Evolutionary conservation across 441 rosid species (phyloP), one percentile per base, ranked within the genome.

Genomic region (Macaranga tanarius): DNA sequence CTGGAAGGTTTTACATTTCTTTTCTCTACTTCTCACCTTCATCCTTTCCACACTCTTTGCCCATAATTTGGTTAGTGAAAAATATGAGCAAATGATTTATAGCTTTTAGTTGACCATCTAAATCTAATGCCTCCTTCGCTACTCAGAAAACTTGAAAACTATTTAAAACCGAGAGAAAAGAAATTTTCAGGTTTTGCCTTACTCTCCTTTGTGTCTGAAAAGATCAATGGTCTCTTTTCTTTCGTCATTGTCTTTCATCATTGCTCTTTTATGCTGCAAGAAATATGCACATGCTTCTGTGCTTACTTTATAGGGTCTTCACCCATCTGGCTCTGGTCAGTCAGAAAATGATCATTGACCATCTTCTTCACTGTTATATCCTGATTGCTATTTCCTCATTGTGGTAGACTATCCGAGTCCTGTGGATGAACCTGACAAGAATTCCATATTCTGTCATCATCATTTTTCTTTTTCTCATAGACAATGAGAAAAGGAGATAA

Each of bases 361-460:
- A 3, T 56, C 62, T 22, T 57, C 28, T 54, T 74, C 51, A 5
- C 20, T 55, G 55, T 52, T 13, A 19, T 4, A 40, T 22, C 52
- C 72, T 56, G 23, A 56, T 40, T 40, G 31, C 23, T 20, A 10
- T 31, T 7, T 34, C 65, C 65, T 66, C 16, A 28, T 40, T 63
- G 52, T 22, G 4, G 50, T 70, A 51, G 17, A 44, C 16, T 52
- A 7, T 2, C 59, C 13, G 13, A 61, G 10, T 62, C 76, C 55
- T 60, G 58, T 56, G 79, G 80, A 71, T 71, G 28, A 34, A 84
- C 74, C 83, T 79, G 77, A 61, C 71, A 63, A 51, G 22, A 26
- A 48, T 54, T 16, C 47, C 61, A 55, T n/a, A 67, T 70, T 62
- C 44, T 31, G 1, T 65, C 61, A 62, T 20, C 17, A 16, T 19